A percentile compares a stretch with the other conserved stretches of the same genome.
These are phyloP conservation scores for Acer yangbiense DNA, from an alignment of 345 rosid genomes.

Conservation along the genomic window DNA sequence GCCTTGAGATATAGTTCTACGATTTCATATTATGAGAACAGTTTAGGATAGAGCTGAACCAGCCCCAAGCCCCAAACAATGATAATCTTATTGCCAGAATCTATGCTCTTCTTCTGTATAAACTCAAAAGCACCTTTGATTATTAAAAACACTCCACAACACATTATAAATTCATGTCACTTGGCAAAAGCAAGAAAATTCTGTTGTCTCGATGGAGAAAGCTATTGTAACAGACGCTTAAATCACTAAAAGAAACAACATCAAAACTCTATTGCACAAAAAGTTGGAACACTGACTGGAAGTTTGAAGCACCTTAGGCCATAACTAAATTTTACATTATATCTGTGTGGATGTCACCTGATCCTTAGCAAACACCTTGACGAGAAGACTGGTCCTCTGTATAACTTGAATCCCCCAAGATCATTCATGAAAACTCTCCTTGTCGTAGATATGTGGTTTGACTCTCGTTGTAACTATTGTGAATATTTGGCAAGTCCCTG, in stretches of 20 bases:
- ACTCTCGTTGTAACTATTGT: neutral
- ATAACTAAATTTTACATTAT: neutral
- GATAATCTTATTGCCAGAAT: neutral
- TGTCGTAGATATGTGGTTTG: neutral
- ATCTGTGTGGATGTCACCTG: neutral
- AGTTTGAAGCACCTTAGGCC: neutral
- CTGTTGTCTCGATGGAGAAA: neutral
- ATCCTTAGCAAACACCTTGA: neutral
- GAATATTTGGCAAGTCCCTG: neutral
- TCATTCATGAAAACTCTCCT: neutral
- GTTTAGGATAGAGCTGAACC: constrained; percentile 13
- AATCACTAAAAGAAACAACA: neutral
- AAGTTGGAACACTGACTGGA: neutral
- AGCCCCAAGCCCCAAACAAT: constrained; percentile 12
- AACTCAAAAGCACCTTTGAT: neutral
- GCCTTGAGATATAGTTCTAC: too few relatives aligned
- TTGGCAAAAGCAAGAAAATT: neutral
- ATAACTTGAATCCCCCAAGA: neutral
- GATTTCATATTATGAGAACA: too few relatives aligned
- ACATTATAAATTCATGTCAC: neutral
- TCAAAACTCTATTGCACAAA: neutral
- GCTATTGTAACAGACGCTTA: too few relatives aligned
- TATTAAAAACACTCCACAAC: neutral
- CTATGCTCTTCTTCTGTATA: constrained; percentile 2
- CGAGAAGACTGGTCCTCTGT: neutral